Evolutionary conservation across 2,329 filamentous ascomycete genomes (phyloP), one percentile per base, ranked within the genome.

Genomic region (Aspergillus brasiliensis): DNA sequence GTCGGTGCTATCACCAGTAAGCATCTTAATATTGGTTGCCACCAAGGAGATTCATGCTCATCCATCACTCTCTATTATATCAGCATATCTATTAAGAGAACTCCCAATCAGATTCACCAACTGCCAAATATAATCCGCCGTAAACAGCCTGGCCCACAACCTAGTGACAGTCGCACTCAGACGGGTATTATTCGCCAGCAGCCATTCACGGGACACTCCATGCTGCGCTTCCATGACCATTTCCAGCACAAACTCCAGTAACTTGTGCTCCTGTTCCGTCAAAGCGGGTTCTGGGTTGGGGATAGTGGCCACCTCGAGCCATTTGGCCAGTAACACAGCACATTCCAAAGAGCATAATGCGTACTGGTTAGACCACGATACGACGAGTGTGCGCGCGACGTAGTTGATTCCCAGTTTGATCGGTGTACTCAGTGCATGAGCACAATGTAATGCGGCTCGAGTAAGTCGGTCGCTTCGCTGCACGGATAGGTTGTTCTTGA

Each of bases 281-380:
- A 75, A 42, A 6, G 38, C 38, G 0, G 73, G 72, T 3, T 65
- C 58, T 0, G 70, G 71, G 38, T 68, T 56, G 0, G 60, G 44
- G 0, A 69, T 68, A 0, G 72, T 75, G 3, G 70, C 71, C 3
- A 66, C 70, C 21, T 75, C 72, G 1, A 75, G 68, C 73, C 73
- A 75, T 48, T 85, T 85, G 13, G 81, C 82, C 0, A 86, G 69
- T 2, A 86, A 70, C 0, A 86, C 78, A 0, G 82, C 82, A 19
- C 83, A 85, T 64, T 86, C 84, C 0, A 86, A 73, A 1, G 81
- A 81, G 3, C 81, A 83, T 0, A 86, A 73, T 0, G 82, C 82
- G 55, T 86, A 83, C n/a, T 84, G 77, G 2, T 84, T 82, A 4
- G 82, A 84, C 83, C 83, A 86, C 51, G 84, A 82, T 47, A 84